Percentiles rank a stretch among this genome's conserved stretches.
These are phyloP conservation scores for Elongisporangium anandrum DNA, from an alignment of 352 stramenopile genomes.

Conservation along the genomic window DNA sequence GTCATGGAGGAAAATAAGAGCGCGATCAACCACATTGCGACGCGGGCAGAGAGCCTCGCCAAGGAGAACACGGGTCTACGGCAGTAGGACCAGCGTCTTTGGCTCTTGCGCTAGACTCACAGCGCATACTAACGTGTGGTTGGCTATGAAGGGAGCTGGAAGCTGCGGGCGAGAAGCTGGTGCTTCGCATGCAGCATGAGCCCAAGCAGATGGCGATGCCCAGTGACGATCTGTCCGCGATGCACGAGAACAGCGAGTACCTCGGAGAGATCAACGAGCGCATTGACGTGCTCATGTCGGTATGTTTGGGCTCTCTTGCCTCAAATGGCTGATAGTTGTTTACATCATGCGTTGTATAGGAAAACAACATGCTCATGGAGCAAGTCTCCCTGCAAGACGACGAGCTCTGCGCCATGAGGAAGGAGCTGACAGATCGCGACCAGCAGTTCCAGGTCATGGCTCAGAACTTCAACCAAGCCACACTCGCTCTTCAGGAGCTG, in stretches of 20 bases:
- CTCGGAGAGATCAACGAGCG: slow-evolving; percentile 71
- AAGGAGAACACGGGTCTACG: slow-evolving; percentile 66
- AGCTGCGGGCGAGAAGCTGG: slow-evolving; percentile 40
- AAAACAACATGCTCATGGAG: slow-evolving; percentile 82
- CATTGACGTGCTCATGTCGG: slow-evolving; percentile 78
- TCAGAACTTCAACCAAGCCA: slow-evolving; percentile 76
- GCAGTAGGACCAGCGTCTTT: slow-evolving; percentile 30
- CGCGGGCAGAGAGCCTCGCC: slow-evolving; percentile 39
- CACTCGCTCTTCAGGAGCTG: slow-evolving; percentile 58
- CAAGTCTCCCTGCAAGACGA: slow-evolving; percentile 76
- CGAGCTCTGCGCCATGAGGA: slow-evolving; percentile 57
- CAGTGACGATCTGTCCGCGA: slow-evolving; percentile 30
- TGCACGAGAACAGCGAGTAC: slow-evolving; percentile 48
- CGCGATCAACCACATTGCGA: slow-evolving; percentile 43
- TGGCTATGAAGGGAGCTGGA: slow-evolving; percentile 53
- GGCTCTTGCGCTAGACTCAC: not conserved
- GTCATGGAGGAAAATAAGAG: slow-evolving; percentile 53
- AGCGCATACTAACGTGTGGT: not conserved
- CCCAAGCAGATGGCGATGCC: slow-evolving; percentile 22
- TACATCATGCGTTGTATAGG: slow-evolving; percentile 12
- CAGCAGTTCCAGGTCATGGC: slow-evolving; percentile 67
- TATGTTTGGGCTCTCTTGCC: slow-evolving; percentile 2
- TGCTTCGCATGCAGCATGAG: slow-evolving; percentile 45
- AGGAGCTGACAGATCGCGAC: slow-evolving; percentile 59
- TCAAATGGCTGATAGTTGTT: not conserved